Evolutionary conservation across 23 red algal genomes (phyloP).

Genomic region (Chondrus crispus): DNA sequence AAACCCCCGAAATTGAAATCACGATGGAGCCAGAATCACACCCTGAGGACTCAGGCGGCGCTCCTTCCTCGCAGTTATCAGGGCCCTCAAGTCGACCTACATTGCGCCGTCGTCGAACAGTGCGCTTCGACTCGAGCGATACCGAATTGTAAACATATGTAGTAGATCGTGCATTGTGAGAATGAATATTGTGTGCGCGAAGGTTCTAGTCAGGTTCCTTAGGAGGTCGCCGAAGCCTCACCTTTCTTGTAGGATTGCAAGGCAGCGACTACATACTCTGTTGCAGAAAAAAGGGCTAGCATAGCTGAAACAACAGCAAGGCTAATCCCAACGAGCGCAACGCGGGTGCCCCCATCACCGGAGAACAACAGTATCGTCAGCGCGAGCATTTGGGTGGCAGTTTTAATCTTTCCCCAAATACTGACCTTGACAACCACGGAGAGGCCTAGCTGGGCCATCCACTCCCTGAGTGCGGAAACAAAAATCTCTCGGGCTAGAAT

Average conservation of each 20-base stretch:
- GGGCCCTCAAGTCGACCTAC: too few relatives aligned
- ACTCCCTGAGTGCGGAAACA: conserved; percentile 87
- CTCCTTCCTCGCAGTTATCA: too few relatives aligned
- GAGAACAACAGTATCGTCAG: conserved; percentile 46
- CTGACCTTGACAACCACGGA: conserved; percentile 73
- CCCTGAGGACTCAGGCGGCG: not conserved
- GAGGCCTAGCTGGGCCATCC: conserved; percentile 68
- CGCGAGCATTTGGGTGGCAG: conserved; percentile 82
- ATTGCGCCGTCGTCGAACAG: too few relatives aligned
- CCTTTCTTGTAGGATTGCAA: not conserved
- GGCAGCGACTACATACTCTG: not conserved
- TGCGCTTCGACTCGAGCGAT: too few relatives aligned
- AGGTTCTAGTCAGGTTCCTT: too few relatives aligned
- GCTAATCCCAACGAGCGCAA: not conserved
- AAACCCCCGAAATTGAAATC: not conserved
- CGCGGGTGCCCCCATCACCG: not conserved
- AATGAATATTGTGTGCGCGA: too few relatives aligned
- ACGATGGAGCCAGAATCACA: not conserved
- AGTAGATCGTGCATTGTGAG: too few relatives aligned
- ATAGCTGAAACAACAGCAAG: not conserved
- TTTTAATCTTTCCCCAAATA: conserved; percentile 88
- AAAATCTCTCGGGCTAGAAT: conserved; percentile 82
- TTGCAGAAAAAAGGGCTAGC: not conserved
- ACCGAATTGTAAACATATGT: too few relatives aligned
- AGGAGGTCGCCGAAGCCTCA: too few relatives aligned